Base-by-base conservation (phyloP, 768 basidiomycete genomes). In the Collybiopsis luxurians region DNA sequence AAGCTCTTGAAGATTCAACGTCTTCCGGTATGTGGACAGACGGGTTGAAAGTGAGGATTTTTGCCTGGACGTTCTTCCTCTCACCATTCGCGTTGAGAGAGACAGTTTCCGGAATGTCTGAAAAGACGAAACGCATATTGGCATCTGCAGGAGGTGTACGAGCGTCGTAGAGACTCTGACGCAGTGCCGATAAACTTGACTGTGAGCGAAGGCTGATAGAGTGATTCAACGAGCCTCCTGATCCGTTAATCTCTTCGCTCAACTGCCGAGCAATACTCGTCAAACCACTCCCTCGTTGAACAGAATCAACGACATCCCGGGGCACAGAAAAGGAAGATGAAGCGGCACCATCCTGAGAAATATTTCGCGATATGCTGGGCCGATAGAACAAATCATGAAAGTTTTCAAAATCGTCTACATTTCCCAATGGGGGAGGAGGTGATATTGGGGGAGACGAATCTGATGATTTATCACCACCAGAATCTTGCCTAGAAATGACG, bases 381-480 rank as follows among this genome's bases (percentile, higher is more conserved):
- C 73, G 75, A 66, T 87, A 90, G 69, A 91, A 91, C 7, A 92
- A 73, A 63, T 90, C 86, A 36, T 81, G 82, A 73, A 87, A 91
- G 11, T 80, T 76, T n/a, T 89, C 86, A 6, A 90, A 74, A 60
- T 90, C 87, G 55, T 86, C 85, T 0, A 80, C 77, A 55, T 75
- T 78, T 10, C 82, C 80, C 34, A 89, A 70, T 2, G 78, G 78
- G n/a, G 78, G 79, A 24, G 83, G 82, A 11, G 78, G 64, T 66
- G 75, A 60, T 65, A 74, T 56, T 64, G 80, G 59, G 73, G 64
- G 59, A 21, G 75, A 76, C 23, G 72, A 71, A 6, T 68, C 55
- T 19, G 60, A 53, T 24, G 50, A 27, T 40, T 49, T 28, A 27
- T 59, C 64, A 6, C 39, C 58, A 21, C 53, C 58, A 10, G 63